Conservation (phyloP, 2,329 filamentous ascomycete genomes). For the Sarocladium strictum region DNA sequence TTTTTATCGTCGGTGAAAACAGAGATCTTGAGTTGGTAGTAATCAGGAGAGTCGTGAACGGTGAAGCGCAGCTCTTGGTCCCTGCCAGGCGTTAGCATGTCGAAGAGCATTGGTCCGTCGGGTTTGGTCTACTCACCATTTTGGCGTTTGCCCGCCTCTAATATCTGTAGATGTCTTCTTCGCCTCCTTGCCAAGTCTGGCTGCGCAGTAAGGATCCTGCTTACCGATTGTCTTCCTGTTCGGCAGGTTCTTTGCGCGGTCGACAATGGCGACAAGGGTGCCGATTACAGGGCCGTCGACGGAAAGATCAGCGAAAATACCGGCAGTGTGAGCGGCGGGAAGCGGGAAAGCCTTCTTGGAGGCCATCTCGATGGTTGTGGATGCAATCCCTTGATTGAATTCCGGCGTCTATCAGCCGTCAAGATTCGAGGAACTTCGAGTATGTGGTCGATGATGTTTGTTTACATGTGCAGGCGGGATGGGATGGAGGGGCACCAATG, state of each 20-base stretch:
- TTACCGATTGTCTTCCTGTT: slow-evolving; percentile 98
- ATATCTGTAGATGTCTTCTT: slow-evolving; percentile 96
- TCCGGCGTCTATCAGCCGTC: background rate
- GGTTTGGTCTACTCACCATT: slow-evolving; percentile 59
- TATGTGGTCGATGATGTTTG: background rate
- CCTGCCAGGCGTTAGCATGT: slow-evolving; percentile 45
- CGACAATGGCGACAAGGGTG: slow-evolving; percentile 84
- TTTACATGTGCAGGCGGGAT: background rate
- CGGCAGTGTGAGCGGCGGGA: slow-evolving; percentile 72
- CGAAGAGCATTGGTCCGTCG: slow-evolving; percentile 1
- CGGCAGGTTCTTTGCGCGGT: slow-evolving; percentile 93
- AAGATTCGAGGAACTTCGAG: background rate
- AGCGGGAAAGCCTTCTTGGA: slow-evolving; percentile 48
- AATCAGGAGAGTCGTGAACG: slow-evolving; percentile 94
- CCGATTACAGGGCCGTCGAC: slow-evolving; percentile 91
- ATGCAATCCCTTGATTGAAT: background rate
- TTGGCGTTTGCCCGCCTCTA: slow-evolving; percentile 88
- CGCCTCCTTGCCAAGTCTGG: slow-evolving; percentile 88
- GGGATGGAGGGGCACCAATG: background rate
- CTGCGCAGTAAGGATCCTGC: slow-evolving; percentile 95
- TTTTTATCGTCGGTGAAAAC: slow-evolving; percentile 98
- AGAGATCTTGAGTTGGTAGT: slow-evolving; percentile 90
- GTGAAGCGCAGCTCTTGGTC: slow-evolving; percentile 95
- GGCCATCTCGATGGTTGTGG: slow-evolving; percentile 35
- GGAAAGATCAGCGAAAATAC: slow-evolving; percentile 91